These are phyloP conservation scores for Rhizoctonia solani DNA, from an alignment of 1,284 basidiomycete species.

Conservation along the genomic window DNA sequence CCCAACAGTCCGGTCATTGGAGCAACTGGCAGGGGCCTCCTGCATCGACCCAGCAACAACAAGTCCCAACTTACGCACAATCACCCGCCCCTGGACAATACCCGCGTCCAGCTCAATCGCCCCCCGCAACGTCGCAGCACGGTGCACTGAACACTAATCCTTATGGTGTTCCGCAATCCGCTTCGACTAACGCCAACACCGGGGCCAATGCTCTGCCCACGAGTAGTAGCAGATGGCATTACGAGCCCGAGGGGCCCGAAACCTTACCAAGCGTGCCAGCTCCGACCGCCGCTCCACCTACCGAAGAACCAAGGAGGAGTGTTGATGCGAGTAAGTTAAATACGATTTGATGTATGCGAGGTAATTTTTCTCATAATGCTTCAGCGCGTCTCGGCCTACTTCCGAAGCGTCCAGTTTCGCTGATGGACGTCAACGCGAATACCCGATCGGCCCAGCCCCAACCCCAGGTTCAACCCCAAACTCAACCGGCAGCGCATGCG, in stretches of 20 bases:
- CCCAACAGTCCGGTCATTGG: constrained; percentile 26
- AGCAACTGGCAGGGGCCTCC: constrained; percentile 28
- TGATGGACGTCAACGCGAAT: constrained; percentile 23
- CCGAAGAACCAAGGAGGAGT: constrained; percentile 23
- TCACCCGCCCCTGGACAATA: not conserved
- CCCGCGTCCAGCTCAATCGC: not conserved
- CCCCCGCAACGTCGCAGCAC: not conserved
- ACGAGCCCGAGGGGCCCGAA: constrained; percentile 18
- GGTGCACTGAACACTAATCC: constrained; percentile 16
- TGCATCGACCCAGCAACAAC: not conserved
- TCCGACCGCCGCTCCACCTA: not conserved
- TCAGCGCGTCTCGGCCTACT: constrained; percentile 29
- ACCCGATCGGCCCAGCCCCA: constrained; percentile 9
- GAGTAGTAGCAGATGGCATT: constrained; percentile 23
- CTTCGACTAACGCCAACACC: not conserved
- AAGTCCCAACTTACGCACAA: constrained; percentile 7
- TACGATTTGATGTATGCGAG: not conserved
- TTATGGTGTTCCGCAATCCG: not conserved
- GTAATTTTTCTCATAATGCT: not conserved
- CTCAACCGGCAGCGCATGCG: too few species aligned
- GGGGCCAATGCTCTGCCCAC: not conserved
- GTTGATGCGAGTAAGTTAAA: constrained; percentile 18
- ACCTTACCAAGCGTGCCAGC: not conserved
- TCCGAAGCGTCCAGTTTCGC: constrained; percentile 27
- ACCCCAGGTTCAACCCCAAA: not conserved